Evolutionary conservation across 2,329 filamentous ascomycete species (phyloP).

Genomic region (Stemphylium vesicarium): DNA sequence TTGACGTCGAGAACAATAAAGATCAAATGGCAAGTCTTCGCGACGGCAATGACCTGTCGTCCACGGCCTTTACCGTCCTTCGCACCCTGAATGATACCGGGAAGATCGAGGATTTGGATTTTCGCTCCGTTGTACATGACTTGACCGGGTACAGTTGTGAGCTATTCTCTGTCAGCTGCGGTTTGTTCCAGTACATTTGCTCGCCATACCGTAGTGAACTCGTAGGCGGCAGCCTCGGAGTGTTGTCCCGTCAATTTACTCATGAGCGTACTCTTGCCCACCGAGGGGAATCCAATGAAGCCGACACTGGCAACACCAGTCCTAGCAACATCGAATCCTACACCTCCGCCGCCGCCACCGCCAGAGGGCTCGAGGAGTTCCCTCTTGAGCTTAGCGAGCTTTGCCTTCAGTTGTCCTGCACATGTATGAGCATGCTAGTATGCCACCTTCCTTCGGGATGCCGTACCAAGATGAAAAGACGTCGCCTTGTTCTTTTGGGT

Average conservation of each 20-base stretch:
- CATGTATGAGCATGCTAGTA: conserved; percentile 30
- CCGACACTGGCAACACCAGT: conserved; percentile 97
- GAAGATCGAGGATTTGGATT: conserved; percentile 97
- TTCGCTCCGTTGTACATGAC: conserved; percentile 96
- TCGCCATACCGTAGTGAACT: conserved; percentile 78
- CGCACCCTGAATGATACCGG: conserved; percentile 97
- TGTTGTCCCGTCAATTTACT: conserved; percentile 92
- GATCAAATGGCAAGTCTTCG: conserved; percentile 97
- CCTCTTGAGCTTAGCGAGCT: conserved; percentile 95
- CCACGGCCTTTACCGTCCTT: conserved; percentile 98
- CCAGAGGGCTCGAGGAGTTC: conserved; percentile 86
- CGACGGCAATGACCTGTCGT: conserved; percentile 97
- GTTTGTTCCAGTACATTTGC: background rate
- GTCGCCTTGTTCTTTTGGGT: conserved; percentile 98
- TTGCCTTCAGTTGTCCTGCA: conserved; percentile 87
- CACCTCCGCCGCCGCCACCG: conserved; percentile 82
- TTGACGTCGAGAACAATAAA: conserved; percentile 99
- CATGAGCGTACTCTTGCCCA: conserved; percentile 98
- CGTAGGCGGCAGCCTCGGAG: conserved; percentile 95
- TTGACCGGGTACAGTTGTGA: conserved; percentile 96
- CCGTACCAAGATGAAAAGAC: conserved; percentile 80
- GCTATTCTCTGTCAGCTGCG: conserved; percentile 38
- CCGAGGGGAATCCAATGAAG: conserved; percentile 97
- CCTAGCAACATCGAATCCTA: conserved; percentile 95
- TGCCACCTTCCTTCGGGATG: background rate